Evolutionary conservation across 257 asterid genomes (phyloP), one percentile per base, ranked within the genome.

Genomic region (Solanum pennellii): DNA sequence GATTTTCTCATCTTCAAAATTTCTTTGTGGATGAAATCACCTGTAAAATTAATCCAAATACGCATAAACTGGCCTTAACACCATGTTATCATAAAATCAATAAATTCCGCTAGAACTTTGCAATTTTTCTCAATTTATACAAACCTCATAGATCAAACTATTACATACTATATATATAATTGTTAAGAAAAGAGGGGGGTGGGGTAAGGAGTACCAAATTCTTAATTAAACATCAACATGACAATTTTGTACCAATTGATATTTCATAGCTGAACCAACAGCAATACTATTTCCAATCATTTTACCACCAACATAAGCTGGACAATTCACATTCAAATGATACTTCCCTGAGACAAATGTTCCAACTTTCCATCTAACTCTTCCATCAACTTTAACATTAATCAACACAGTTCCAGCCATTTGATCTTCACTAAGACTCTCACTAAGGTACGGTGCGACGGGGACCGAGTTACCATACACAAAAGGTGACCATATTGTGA

Each of bases 341-440:
- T 93, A 93, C 52, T 84, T 90, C 79, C 93, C 91, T 9, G 96
- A 89, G 37, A 92, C 71, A 39, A 93, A 90, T 39, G 93, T 85
- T 73, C 96, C 96, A 33, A 92, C 96, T 85, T 90, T 92, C 95
- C 94, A 93, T 82, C 94, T 88, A 12, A 93, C 44, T 18, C 92
- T 88, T 18, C 96, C 96, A 83, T 86, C 87, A 2, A 92, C 91
- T 85, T 91, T 90, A 56, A 93, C 72, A 87, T 90, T 89, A 35
- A 93, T 86, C 89, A 90, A 7, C 82, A 90, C 93, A 84, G 91
- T 90, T 6, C 94, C 93, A 33, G 92, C 92, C 37, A 83, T 83
- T 87, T 91, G 89, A 60, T 93, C 96, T 89, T 93, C 89, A 69
- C 39, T 33, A 9, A 94, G 90, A 1, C 84, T 39, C 20, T 75